Evolutionary conservation across 73 alveolate species (phyloP).

Genomic region (Paramecium sonneborni): DNA sequence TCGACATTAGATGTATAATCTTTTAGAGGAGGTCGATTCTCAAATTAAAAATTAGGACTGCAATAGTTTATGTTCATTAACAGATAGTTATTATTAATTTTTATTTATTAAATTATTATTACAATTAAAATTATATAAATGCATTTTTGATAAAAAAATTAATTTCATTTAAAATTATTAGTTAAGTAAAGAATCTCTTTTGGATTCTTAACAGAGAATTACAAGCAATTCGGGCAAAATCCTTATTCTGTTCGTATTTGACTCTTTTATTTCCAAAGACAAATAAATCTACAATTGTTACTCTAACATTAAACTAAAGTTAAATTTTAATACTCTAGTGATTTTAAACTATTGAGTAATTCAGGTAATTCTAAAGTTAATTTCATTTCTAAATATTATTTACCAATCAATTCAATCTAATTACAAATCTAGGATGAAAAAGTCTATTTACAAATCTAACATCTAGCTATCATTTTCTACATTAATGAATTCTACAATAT

Average conservation of each 20-base stretch:
- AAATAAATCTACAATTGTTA: background rate
- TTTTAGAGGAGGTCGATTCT: conserved; percentile 7
- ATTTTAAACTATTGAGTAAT: background rate
- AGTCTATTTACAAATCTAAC: background rate
- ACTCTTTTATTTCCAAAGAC: background rate
- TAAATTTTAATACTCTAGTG: background rate
- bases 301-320: background rate
- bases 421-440: background rate
- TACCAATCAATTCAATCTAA: background rate
- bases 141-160: background rate
- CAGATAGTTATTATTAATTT: conserved; percentile 56
- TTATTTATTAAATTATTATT: background rate
- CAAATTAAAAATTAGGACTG: conserved; percentile 12
- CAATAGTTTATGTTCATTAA: conserved; percentile 14
- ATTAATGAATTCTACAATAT: background rate
- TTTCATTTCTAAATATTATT: background rate
- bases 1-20: conserved; percentile 42
- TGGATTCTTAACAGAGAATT: background rate
- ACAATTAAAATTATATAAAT: background rate
- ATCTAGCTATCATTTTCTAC: background rate
- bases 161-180: background rate
- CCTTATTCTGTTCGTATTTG: background rate
- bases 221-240: background rate
- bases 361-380: background rate
- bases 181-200: background rate